Evolutionary conservation across 2,329 filamentous ascomycete genomes (phyloP).

Genomic region (Colletotrichum sp.): DNA sequence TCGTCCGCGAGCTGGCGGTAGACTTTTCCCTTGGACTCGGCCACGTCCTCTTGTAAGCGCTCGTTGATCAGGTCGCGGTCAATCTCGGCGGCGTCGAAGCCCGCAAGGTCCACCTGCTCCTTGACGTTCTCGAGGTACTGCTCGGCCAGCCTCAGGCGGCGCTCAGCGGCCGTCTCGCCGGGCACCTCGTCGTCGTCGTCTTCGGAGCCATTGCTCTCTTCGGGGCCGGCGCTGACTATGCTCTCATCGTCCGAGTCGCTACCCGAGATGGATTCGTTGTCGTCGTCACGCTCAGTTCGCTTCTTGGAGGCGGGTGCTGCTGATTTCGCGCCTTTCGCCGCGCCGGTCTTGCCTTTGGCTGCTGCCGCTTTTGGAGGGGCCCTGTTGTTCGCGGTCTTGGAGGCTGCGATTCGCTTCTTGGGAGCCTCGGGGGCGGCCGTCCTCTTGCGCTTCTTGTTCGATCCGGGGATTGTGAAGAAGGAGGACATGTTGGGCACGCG

Average conservation of each 20-base stretch:
- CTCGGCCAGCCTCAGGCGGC: conserved; percentile 85
- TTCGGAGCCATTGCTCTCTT: conserved; percentile 52
- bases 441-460: conserved; percentile 91
- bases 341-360: conserved; percentile 17
- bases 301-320: conserved; percentile 43
- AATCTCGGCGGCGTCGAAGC: conserved; percentile 93
- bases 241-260: conserved; percentile 74
- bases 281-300: conserved; percentile 53
- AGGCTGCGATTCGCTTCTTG: conserved; percentile 62
- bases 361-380: conserved; percentile 43
- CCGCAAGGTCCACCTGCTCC: conserved; percentile 80
- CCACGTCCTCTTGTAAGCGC: conserved; percentile 87
- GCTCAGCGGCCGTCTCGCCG: conserved; percentile 87
- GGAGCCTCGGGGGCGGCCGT: conserved; percentile 56
- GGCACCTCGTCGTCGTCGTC: conserved; percentile 64
- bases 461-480: conserved; percentile 90
- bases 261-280: conserved; percentile 78
- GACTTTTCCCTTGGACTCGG: conserved; percentile 88
- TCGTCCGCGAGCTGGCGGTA: conserved; percentile 81
- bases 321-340: conserved; percentile 26
- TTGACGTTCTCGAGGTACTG: conserved; percentile 91
- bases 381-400: conserved; percentile 44
- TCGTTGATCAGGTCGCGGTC: conserved; percentile 93
- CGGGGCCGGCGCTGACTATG: conserved; percentile 47
- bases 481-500: conserved; percentile 74